Conservation (phyloP, 2,329 filamentous ascomycete species). For the Cladosporium velox region DNA sequence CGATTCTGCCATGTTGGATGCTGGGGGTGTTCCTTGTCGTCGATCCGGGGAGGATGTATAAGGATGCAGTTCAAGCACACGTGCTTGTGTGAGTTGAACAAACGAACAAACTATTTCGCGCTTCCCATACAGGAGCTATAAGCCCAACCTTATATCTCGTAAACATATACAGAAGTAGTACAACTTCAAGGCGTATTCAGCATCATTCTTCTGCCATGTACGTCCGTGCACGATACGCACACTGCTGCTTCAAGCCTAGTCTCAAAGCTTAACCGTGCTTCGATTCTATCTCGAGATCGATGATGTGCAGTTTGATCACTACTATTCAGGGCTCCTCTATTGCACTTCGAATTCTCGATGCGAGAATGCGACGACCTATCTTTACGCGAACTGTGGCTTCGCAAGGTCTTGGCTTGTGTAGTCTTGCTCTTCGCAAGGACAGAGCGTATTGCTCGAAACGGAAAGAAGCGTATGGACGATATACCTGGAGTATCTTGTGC, state of each 20-base stretch:
- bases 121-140: neutral
- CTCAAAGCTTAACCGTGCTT: neutral
- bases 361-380: neutral
- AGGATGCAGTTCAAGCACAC: neutral
- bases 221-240: conserved; percentile 6
- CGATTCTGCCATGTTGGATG: conserved; percentile 2
- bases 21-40: neutral
- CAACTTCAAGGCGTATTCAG: no score
- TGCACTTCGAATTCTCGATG: neutral
- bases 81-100: no score
- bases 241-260: neutral
- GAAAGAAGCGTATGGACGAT: neutral
- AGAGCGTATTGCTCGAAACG: neutral
- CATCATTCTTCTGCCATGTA: no score
- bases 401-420: neutral
- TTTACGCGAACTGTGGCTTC: neutral
- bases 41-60: neutral
- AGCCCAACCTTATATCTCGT: neutral
- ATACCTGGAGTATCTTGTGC: neutral
- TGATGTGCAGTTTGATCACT: neutral
- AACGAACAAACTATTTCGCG: neutral
- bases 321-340: neutral
- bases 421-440: neutral
- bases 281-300: conserved; percentile 1
- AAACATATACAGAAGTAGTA: neutral